Evolutionary conservation across 1,284 basidiomycete genomes (phyloP).

Genomic region (Dichomitus squalens): DNA sequence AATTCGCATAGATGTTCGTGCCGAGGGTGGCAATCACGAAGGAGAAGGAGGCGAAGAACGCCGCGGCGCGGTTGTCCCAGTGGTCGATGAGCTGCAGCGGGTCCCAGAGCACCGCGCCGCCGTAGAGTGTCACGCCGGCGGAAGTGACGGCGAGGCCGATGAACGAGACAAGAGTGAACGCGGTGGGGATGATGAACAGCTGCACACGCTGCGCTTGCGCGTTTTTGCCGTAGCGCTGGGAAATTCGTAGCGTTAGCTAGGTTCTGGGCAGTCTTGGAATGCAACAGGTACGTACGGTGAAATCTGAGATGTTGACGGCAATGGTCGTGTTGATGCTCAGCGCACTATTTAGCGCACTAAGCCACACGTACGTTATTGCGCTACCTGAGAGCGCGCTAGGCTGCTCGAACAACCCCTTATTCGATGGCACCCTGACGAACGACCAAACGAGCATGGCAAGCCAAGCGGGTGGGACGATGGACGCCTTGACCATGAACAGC

Average conservation of each 20-base stretch:
- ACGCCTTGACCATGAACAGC: slow-evolving; percentile 71
- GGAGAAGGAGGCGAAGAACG: slow-evolving; percentile 74
- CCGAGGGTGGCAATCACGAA: slow-evolving; percentile 73
- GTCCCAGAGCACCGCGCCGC: slow-evolving; percentile 53
- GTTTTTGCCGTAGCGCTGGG: slow-evolving; percentile 61
- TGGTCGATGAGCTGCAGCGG: slow-evolving; percentile 58
- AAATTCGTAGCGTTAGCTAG: not conserved
- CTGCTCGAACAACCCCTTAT: slow-evolving; percentile 50
- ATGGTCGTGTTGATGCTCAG: slow-evolving; percentile 67
- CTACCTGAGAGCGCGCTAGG: slow-evolving; percentile 50
- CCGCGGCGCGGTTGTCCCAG: slow-evolving; percentile 77
- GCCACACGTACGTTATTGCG: slow-evolving; percentile 74
- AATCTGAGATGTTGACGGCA: slow-evolving; percentile 77
- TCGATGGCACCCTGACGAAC: slow-evolving; percentile 63
- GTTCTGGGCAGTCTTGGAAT: not conserved
- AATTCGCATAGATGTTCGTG: slow-evolving; percentile 78
- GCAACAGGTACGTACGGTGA: slow-evolving; percentile 47
- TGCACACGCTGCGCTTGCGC: slow-evolving; percentile 69
- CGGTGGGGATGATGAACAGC: slow-evolving; percentile 66
- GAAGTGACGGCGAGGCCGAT: slow-evolving; percentile 70
- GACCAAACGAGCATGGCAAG: slow-evolving; percentile 77
- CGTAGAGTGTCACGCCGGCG: slow-evolving; percentile 62
- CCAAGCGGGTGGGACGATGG: slow-evolving; percentile 68
- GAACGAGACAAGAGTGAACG: slow-evolving; percentile 62
- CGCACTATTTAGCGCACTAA: slow-evolving; percentile 70